Evolutionary conservation across 768 basidiomycete genomes (phyloP).

Genomic region (Russula sp.): DNA sequence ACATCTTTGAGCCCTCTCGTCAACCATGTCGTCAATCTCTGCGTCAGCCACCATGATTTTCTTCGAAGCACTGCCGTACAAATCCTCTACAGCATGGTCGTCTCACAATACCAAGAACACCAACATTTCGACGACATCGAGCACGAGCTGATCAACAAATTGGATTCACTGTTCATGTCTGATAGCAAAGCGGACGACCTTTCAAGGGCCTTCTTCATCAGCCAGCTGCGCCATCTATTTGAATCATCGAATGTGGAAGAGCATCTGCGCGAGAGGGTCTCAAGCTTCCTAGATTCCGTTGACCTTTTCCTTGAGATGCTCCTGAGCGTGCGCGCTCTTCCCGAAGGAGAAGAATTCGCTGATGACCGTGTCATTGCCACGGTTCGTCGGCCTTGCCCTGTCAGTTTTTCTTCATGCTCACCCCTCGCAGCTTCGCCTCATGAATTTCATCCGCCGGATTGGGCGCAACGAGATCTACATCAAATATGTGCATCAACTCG

Average conservation of each 20-base stretch:
- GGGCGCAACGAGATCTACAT: slow-evolving; percentile 92
- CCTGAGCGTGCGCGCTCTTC: slow-evolving; percentile 78
- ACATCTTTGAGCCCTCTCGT: slow-evolving; percentile 74
- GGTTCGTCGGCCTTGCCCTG: slow-evolving; percentile 31
- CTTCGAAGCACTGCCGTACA: slow-evolving; percentile 85
- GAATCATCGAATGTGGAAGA: slow-evolving; percentile 78
- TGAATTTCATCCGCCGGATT: slow-evolving; percentile 91
- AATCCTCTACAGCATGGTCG: slow-evolving; percentile 93
- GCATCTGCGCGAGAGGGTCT: slow-evolving; percentile 67
- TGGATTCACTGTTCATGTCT: slow-evolving; percentile 90
- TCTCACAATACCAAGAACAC: slow-evolving; percentile 80
- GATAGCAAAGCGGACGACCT: slow-evolving; percentile 89
- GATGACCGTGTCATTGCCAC: slow-evolving; percentile 94
- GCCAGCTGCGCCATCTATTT: slow-evolving; percentile 84
- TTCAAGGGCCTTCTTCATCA: slow-evolving; percentile 87
- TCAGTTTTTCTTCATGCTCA: background rate
- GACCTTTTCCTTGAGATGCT: slow-evolving; percentile 90
- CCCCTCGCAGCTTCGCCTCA: slow-evolving; percentile 58
- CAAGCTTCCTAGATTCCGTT: slow-evolving; percentile 79
- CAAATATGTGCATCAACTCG: slow-evolving; percentile 92
- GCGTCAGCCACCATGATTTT: slow-evolving; percentile 91
- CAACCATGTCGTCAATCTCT: slow-evolving; percentile 84
- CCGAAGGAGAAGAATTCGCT: slow-evolving; percentile 88
- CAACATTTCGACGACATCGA: slow-evolving; percentile 86
- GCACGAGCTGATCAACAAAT: slow-evolving; percentile 82